Percentiles rank a stretch among this genome's conserved stretches.
Conservation (phyloP, 257 asterid genomes). For the Oldenlandia corymbosa region DNA sequence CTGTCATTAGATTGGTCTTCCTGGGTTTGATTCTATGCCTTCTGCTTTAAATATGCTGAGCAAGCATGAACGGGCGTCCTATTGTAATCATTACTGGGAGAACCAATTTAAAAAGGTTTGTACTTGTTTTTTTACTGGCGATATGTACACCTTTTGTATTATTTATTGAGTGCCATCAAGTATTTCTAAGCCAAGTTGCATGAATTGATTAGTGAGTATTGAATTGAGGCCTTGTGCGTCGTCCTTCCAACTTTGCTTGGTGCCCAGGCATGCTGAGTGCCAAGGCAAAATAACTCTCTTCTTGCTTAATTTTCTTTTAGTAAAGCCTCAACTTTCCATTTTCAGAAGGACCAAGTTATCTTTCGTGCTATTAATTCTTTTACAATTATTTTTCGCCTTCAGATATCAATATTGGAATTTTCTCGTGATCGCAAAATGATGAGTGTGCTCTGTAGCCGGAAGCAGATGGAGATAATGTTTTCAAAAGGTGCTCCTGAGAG, state of each 20-base stretch:
- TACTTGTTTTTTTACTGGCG: constrained; percentile 12
- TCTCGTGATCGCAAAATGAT: constrained; percentile 99
- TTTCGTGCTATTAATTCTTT: constrained; percentile 15
- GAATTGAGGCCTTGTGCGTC: not conserved
- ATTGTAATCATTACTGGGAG: constrained; percentile 97
- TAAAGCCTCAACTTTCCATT: not conserved
- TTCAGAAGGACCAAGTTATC: not conserved
- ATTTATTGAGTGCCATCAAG: not conserved
- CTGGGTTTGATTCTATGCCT: constrained; percentile 99
- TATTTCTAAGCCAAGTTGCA: too few species aligned
- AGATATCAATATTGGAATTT: constrained; percentile 90
- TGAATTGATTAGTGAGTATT: not conserved
- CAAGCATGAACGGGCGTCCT: constrained; percentile 96
- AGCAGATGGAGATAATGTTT: constrained; percentile 88
- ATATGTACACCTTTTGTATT: not conserved
- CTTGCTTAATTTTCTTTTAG: not conserved
- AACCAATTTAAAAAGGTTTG: constrained; percentile 94
- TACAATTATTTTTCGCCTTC: constrained; percentile 26
- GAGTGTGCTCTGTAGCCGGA: constrained; percentile 96
- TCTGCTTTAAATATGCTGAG: constrained; percentile 87
- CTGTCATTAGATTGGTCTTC: constrained; percentile 89
- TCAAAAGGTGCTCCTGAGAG: constrained; percentile 99
- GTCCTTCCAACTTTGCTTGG: not conserved
- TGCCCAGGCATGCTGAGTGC: not conserved
- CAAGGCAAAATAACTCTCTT: not conserved